phyloP scores from a whole-genome alignment of 2,329 filamentous ascomycete genomes.

The Penicillium sp. region DNA sequence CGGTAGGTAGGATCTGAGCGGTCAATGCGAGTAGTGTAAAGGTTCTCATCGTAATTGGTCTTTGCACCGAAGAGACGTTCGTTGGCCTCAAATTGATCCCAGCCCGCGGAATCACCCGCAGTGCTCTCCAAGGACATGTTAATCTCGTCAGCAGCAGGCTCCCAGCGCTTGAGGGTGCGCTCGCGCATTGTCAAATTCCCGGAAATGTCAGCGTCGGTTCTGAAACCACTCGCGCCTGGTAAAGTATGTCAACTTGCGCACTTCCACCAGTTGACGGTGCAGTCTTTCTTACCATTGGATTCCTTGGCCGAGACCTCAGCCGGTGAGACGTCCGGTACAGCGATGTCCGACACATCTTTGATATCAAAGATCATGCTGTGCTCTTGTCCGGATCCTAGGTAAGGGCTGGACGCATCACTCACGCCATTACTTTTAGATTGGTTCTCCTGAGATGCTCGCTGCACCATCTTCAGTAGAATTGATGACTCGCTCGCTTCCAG shows the following conservation, averaged over 20 bases:
- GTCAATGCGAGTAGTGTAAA: conserved; percentile 91
- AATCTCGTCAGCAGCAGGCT: conserved; percentile 61
- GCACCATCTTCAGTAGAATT: conserved; percentile 66
- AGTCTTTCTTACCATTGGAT: conserved; percentile 56
- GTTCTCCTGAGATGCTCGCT: conserved; percentile 45
- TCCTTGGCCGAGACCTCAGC: conserved; percentile 51
- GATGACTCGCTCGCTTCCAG: conserved; percentile 53
- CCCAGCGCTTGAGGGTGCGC: conserved; percentile 77
- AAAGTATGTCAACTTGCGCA: not conserved
- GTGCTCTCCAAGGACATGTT: conserved; percentile 70
- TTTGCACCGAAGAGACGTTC: conserved; percentile 82
- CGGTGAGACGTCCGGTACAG: conserved; percentile 53
- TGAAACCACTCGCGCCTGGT: conserved; percentile 69
- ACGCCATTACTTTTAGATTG: conserved; percentile 42
- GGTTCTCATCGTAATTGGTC: conserved; percentile 88
- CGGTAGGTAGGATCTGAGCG: conserved; percentile 78
- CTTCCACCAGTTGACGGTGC: not conserved
- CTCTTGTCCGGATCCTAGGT: conserved; percentile 44
- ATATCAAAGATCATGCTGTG: conserved; percentile 60
- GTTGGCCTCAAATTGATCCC: conserved; percentile 95
- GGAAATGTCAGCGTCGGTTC: conserved; percentile 86
- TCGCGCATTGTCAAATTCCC: conserved; percentile 67
- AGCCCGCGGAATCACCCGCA: conserved; percentile 50
- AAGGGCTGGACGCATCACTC: conserved; percentile 39
- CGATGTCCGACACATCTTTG: conserved; percentile 59